Base-by-base conservation (phyloP, 345 rosid genomes). In the Syzygium jambos region DNA sequence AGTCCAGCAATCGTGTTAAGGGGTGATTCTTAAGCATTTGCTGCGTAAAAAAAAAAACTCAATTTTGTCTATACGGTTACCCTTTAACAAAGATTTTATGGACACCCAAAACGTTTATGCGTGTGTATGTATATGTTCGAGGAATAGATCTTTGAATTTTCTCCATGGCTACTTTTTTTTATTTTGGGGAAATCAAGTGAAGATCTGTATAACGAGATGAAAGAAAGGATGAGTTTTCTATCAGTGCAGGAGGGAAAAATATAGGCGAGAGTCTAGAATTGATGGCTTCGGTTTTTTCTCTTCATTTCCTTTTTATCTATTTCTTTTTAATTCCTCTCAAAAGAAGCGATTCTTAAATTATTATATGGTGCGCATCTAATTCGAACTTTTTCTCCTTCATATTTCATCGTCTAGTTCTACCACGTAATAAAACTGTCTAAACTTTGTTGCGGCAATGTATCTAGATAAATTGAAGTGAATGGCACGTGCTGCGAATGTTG, bases 301-400 rank as follows among this genome's bases (percentile, higher is more conserved):
- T 61, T n/a, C n/a, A 43, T 1, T 3, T n/a, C 5, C 3, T 27
- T 61, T 61, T 27, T 12, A 27, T n/a, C 17, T 61, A 59, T 61
- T n/a, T 15, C 8, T 34, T 30, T 65, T 65, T 2, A n/a, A 19
- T 16, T 65, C 41, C 78, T 65, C 16, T 65, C 11, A 29, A 15
- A 30, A 65, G 9, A 11, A 25, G 46, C 2, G 5, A 65, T 65
- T 65, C 38, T 65, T 4, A 65, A 4, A 65, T 16, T 65, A 16
- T 65, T 16, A 29, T 63, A 1, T 3, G 38, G 9, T n/a, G n/a
- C 7, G 9, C 77, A 7, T 63, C 38, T 63, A 14, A 30, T 63
- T 63, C 15, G 0, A 29, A 63, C 1, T 1, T n/a, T 29, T 3
- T 6, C 21, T 3, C 19, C 38, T 63, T 6, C 29, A n/a, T 61